phyloP scores from a whole-genome alignment of 2,329 filamentous ascomycete genomes.

The Nemania serpens region DNA sequence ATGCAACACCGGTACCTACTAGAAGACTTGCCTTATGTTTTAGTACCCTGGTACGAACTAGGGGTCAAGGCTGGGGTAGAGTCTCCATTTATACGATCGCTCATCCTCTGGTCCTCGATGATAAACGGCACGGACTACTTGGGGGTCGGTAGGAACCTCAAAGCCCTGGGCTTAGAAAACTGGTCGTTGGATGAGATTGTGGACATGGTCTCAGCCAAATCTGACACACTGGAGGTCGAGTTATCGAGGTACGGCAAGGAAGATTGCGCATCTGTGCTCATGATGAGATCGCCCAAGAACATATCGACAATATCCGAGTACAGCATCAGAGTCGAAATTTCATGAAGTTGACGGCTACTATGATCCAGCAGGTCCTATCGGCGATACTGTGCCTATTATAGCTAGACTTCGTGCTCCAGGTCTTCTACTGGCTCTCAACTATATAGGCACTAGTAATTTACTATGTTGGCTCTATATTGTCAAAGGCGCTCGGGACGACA shows the following conservation, averaged over 20 bases:
- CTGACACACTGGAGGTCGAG: slow-evolving; percentile 6
- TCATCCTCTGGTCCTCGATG: slow-evolving; percentile 26
- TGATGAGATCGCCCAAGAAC: too few relatives aligned
- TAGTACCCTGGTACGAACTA: slow-evolving; percentile 29
- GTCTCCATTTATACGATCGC: slow-evolving; percentile 22
- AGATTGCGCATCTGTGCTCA: not conserved
- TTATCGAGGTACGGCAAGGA: slow-evolving; percentile 8
- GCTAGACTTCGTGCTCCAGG: too few relatives aligned
- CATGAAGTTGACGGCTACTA: too few relatives aligned
- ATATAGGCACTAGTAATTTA: too few relatives aligned
- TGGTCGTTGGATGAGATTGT: slow-evolving; percentile 18
- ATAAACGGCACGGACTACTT: slow-evolving; percentile 24
- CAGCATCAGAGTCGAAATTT: too few relatives aligned
- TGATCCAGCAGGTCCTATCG: too few relatives aligned
- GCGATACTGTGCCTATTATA: too few relatives aligned
- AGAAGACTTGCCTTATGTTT: slow-evolving; percentile 26
- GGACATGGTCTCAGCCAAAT: slow-evolving; percentile 12
- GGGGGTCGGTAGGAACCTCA: slow-evolving; percentile 15
- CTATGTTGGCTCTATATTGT: too few relatives aligned
- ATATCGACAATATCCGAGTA: too few relatives aligned
- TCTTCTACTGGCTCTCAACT: too few relatives aligned
- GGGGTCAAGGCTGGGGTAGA: slow-evolving; percentile 23
- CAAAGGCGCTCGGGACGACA: too few relatives aligned
- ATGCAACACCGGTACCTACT: slow-evolving; percentile 23
- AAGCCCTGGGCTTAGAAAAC: slow-evolving; percentile 11